phyloP scores from a whole-genome alignment of 179 eudicot species.

The Corrigiola litoralis region DNA sequence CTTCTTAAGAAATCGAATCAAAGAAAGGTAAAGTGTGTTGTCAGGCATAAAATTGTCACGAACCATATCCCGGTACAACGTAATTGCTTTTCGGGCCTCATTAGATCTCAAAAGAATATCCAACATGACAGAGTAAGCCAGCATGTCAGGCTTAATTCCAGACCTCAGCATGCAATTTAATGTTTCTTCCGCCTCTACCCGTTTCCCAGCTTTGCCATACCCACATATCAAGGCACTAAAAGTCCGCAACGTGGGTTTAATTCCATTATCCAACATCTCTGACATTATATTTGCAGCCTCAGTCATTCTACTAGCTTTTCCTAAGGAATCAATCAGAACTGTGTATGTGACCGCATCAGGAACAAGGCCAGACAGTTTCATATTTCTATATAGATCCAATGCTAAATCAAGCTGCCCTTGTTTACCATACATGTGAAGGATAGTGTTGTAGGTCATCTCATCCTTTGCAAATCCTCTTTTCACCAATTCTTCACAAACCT shows the following conservation, averaged over 20 bases:
- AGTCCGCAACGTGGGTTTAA: conserved; percentile 81
- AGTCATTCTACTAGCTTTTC: conserved; percentile 68
- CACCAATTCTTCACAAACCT: conserved; percentile 70
- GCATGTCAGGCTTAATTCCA: conserved; percentile 78
- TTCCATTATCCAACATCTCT: conserved; percentile 75
- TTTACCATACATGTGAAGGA: conserved; percentile 92
- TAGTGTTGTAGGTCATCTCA: conserved; percentile 96
- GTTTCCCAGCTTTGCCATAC: conserved; percentile 80
- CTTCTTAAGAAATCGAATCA: conserved; percentile 53
- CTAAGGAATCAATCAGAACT: conserved; percentile 78
- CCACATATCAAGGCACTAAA: conserved; percentile 97
- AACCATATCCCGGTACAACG: conserved; percentile 68
- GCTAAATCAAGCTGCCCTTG: conserved; percentile 66
- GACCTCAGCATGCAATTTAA: conserved; percentile 77
- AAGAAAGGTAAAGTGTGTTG: conserved; percentile 44
- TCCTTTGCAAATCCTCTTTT: conserved; percentile 75
- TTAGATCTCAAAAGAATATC: conserved; percentile 69
- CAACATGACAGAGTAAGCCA: conserved; percentile 87
- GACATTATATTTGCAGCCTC: conserved; percentile 90
- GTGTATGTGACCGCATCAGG: conserved; percentile 98
- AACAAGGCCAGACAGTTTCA: conserved; percentile 62
- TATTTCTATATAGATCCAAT: conserved; percentile 59
- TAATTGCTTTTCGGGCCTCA: conserved; percentile 48
- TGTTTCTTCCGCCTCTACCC: conserved; percentile 68
- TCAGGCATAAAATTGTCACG: conserved; percentile 64